These are phyloP conservation scores for Lactifluus piperatus DNA, from an alignment of 768 basidiomycete species.

Conservation along the genomic window DNA sequence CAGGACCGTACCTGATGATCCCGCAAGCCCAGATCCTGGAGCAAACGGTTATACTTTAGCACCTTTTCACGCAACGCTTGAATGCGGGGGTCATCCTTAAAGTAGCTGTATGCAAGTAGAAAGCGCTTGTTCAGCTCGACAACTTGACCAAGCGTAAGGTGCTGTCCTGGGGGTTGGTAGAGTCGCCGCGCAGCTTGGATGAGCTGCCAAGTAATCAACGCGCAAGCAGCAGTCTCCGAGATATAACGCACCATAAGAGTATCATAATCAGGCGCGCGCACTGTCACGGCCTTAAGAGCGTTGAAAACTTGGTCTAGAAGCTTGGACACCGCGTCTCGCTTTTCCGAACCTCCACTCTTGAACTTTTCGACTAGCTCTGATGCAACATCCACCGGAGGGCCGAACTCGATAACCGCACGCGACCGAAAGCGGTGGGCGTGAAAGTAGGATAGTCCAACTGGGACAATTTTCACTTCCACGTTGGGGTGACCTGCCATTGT, in stretches of 20 bases:
- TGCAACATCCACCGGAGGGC: conserved; percentile 81
- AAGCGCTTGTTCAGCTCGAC: conserved; percentile 90
- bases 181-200: conserved; percentile 90
- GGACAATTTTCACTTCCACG: conserved; percentile 83
- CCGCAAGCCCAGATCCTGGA: conserved; percentile 82
- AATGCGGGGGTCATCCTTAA: conserved; percentile 86
- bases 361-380: conserved; percentile 81
- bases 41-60: conserved; percentile 78
- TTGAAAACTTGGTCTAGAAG: conserved; percentile 89
- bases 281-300: conserved; percentile 89
- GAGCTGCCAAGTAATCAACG: conserved; percentile 40
- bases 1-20: conserved; percentile 70
- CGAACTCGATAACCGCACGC: conserved; percentile 96
- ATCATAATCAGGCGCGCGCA: conserved; percentile 94
- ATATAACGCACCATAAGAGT: conserved; percentile 76
- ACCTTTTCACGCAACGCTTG: conserved; percentile 72
- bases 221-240: not conserved
- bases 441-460: conserved; percentile 36
- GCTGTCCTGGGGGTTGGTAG: conserved; percentile 90
- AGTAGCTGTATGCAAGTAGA: conserved; percentile 83
- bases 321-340: conserved; percentile 83
- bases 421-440: conserved; percentile 74
- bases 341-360: conserved; percentile 76
- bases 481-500: conserved; percentile 89
- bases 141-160: conserved; percentile 88